A percentile compares a stretch with the other conserved stretches of the same genome.
phyloP scores from a whole-genome alignment of 306 rosid species.

The Hippophae rhamnoides region DNA sequence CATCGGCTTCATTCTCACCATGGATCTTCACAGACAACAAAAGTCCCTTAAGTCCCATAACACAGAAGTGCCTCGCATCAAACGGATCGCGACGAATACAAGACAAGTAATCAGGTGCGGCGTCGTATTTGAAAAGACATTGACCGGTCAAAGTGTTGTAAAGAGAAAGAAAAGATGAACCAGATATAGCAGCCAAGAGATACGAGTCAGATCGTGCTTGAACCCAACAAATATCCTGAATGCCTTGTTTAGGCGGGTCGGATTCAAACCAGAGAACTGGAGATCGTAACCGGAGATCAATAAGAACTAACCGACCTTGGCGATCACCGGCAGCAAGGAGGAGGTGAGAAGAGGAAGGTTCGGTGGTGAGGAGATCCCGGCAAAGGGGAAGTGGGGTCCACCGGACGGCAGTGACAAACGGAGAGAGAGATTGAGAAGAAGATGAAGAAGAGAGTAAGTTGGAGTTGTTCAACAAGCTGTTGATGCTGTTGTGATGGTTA shows the following conservation, averaged over 20 bases:
- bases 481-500: too few relatives aligned
- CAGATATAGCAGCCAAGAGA: conserved; percentile 62
- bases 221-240: conserved; percentile 95
- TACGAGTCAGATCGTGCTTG: conserved; percentile 55
- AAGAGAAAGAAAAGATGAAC: conserved; percentile 61
- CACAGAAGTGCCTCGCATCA: conserved; percentile 79
- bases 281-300: conserved; percentile 57
- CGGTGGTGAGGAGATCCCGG: conserved; percentile 79
- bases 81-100: conserved; percentile 88
- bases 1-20: conserved; percentile 52
- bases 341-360: conserved; percentile 76
- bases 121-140: conserved; percentile 83
- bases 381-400: conserved; percentile 78
- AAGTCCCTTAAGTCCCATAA: conserved; percentile 69
- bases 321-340: conserved; percentile 85
- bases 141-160: conserved; percentile 53
- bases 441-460: conserved; percentile 5
- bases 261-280: conserved; percentile 68
- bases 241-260: conserved; percentile 33
- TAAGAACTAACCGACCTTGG: conserved; percentile 78
- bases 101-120: conserved; percentile 56
- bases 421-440: conserved; percentile 34
- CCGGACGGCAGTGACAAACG: conserved; percentile 77
- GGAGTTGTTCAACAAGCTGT: too few relatives aligned
- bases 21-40: conserved; percentile 51